Conservation (phyloP, 2,329 filamentous ascomycete species). For the Malbranchea cinnamomea region DNA sequence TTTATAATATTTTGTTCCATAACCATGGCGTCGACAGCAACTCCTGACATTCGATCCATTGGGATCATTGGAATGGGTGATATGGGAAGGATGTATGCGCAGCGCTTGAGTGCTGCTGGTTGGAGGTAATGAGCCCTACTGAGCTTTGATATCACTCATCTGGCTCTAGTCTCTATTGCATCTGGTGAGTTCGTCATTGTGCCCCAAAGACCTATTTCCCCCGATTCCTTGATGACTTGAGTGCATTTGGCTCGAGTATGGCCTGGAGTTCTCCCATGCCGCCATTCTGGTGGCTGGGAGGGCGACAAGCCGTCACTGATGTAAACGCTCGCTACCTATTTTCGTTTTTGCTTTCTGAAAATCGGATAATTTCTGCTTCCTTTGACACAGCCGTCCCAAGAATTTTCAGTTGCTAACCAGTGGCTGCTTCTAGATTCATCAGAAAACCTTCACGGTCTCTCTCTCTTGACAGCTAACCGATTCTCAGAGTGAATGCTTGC, state of each 20-base stretch:
- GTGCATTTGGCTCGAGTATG: conserved; percentile 99
- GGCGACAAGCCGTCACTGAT: conserved; percentile 72
- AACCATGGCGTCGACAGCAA: conserved; percentile 4
- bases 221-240: conserved; percentile 84
- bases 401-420: too few relatives aligned
- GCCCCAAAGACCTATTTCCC: conserved; percentile 6
- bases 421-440: too few relatives aligned
- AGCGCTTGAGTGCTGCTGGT: conserved; percentile 72
- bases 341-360: too few relatives aligned
- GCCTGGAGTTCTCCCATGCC: conserved; percentile 43
- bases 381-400: too few relatives aligned
- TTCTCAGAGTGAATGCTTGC: conserved; percentile 82
- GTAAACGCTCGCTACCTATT: conserved; percentile 97
- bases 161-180: conserved; percentile 14
- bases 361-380: too few relatives aligned
- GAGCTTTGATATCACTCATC: conserved; percentile 6
- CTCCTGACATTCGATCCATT: conserved; percentile 51
- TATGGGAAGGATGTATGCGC: conserved; percentile 98
- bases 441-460: too few relatives aligned
- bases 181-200: conserved; percentile 18
- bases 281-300: conserved; percentile 60
- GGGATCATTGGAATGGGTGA: conserved; percentile 98
- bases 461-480: too few relatives aligned
- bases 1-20: not conserved
- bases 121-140: conserved; percentile 65